These are phyloP conservation scores for Rubia yunnanensis DNA, from an alignment of 257 asterid genomes.

Conservation along the genomic window DNA sequence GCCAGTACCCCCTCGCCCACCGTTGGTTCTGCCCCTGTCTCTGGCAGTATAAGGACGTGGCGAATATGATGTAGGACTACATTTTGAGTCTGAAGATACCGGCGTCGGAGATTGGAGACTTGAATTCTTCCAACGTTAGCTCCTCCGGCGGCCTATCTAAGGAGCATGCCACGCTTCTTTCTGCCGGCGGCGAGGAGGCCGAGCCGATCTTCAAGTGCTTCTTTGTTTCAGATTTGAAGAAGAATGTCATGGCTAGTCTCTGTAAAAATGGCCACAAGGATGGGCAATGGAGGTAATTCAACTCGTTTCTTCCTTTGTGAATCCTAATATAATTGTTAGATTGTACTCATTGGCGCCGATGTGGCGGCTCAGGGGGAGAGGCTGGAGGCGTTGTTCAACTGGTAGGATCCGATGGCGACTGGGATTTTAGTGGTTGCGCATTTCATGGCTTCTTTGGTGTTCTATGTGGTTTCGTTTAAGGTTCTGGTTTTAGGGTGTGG, in stretches of 20 bases:
- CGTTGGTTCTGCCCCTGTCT: too few species aligned
- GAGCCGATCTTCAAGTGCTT: constrained; percentile 68
- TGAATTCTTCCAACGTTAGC: constrained; percentile 39
- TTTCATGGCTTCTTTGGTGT: too few species aligned
- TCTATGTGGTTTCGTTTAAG: too few species aligned
- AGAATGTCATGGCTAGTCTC: constrained; percentile 63
- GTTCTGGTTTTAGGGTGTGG: too few species aligned
- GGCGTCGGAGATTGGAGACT: constrained; percentile 26
- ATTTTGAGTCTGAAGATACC: constrained; percentile 66
- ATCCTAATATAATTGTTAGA: too few species aligned
- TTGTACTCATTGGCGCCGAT: too few species aligned
- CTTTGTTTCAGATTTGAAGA: constrained; percentile 74
- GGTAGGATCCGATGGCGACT: too few species aligned
- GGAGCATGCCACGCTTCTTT: constrained; percentile 64
- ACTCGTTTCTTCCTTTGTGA: not conserved
- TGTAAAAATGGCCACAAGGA: constrained; percentile 55
- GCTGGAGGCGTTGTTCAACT: too few species aligned
- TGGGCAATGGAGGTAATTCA: constrained; percentile 83
- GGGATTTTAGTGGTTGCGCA: too few species aligned
- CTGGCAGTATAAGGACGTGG: constrained; percentile 85
- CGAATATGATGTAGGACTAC: constrained; percentile 78
- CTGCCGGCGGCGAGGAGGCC: constrained; percentile 20
- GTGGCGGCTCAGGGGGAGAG: too few species aligned
- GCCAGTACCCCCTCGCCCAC: too few species aligned
- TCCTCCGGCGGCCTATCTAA: constrained; percentile 42